Evolutionary conservation across 148 eudicot genomes (phyloP).

Genomic region (Rhododendron henanense): DNA sequence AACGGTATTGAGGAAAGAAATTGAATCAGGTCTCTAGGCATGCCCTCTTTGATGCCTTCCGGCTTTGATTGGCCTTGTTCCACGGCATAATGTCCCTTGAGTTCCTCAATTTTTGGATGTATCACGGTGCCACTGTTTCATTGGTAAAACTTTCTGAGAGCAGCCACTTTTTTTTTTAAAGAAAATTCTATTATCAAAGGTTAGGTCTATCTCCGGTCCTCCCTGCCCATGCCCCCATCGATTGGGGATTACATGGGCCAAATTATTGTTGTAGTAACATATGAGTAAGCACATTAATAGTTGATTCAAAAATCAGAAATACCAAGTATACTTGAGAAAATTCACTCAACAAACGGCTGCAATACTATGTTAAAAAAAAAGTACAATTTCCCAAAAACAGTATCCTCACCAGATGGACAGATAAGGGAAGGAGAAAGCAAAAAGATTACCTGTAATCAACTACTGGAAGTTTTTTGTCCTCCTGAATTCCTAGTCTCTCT

Average conservation of each 20-base stretch:
- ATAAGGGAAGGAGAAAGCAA: neutral
- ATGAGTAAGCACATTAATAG: neutral
- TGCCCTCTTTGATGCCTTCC: neutral
- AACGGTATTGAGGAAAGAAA: neutral
- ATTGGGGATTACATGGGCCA: neutral
- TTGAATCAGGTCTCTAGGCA: neutral
- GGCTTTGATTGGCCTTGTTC: neutral
- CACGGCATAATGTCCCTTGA: neutral
- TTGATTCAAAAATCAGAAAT: neutral
- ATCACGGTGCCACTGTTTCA: neutral
- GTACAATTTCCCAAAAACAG: neutral
- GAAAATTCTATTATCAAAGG: neutral
- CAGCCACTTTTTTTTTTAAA: neutral
- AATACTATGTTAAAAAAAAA: neutral
- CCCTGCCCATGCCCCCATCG: neutral
- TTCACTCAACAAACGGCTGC: neutral
- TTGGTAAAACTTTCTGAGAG: neutral
- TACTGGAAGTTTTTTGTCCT: constrained; percentile 60
- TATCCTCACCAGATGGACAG: neutral
- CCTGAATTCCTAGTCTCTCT: constrained; percentile 46
- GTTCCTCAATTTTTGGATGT: neutral
- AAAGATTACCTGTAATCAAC: constrained; percentile 66
- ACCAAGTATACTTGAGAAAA: neutral
- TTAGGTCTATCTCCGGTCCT: neutral
- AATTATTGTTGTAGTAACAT: neutral